phyloP scores from a whole-genome alignment of 2,329 filamentous ascomycete genomes.

The Dothiorella sarmentorum region DNA sequence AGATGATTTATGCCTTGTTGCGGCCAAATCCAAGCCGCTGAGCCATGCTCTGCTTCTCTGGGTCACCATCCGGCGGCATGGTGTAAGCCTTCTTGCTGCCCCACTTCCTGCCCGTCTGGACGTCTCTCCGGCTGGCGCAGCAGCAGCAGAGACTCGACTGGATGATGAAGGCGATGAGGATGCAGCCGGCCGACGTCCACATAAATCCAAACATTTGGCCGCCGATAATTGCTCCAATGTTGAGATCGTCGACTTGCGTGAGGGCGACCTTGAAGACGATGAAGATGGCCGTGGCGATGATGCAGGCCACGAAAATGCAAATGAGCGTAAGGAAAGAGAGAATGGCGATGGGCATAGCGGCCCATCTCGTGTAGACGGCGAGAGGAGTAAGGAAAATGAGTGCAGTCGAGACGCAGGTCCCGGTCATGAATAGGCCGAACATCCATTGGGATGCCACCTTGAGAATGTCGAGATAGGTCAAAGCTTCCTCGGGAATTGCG shows the following conservation, averaged over 20 bases:
- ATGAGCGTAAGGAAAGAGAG: slow-evolving; percentile 66
- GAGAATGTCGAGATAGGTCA: slow-evolving; percentile 69
- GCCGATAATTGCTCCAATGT: slow-evolving; percentile 70
- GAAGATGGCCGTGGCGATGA: slow-evolving; percentile 80
- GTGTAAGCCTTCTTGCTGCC: slow-evolving; percentile 32
- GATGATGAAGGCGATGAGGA: slow-evolving; percentile 65
- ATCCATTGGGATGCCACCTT: slow-evolving; percentile 75
- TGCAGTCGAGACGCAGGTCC: slow-evolving; percentile 65
- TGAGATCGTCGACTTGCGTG: slow-evolving; percentile 65
- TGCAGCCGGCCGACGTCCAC: slow-evolving; percentile 73
- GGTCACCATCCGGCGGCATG: slow-evolving; percentile 11
- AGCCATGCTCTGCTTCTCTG: slow-evolving; percentile 3
- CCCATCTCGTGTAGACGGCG: slow-evolving; percentile 52
- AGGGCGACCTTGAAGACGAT: slow-evolving; percentile 76
- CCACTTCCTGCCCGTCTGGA: slow-evolving; percentile 47
- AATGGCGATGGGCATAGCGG: slow-evolving; percentile 64
- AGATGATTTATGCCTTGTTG: slow-evolving; percentile 4
- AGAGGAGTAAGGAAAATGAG: slow-evolving; percentile 63
- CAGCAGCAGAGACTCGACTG: slow-evolving; percentile 78
- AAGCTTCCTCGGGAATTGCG: slow-evolving; percentile 72
- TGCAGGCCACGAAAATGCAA: slow-evolving; percentile 64
- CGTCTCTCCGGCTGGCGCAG: slow-evolving; percentile 57
- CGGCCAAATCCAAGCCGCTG: slow-evolving; percentile 6
- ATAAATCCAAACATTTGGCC: slow-evolving; percentile 78
- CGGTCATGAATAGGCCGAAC: slow-evolving; percentile 82